Evolutionary conservation across 805 yeast genomes (phyloP).

Genomic region (Candida qinlingensis): DNA sequence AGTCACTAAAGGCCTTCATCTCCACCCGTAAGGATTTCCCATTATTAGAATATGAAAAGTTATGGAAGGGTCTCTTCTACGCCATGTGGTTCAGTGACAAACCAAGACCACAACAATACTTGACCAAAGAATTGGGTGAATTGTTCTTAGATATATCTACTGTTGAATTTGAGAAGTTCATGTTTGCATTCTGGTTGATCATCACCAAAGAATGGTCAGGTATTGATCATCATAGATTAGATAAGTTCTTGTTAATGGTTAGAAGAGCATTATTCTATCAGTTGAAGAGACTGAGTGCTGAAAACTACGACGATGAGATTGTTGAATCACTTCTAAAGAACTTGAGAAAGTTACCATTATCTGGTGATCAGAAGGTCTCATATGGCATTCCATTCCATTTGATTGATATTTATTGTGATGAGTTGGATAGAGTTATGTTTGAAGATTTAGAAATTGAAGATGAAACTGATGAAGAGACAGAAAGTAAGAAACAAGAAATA

Average conservation of each 20-base stretch:
- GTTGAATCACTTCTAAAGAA: conserved; percentile 42
- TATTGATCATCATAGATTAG: conserved; percentile 79
- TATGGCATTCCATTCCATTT: conserved; percentile 80
- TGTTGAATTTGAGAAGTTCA: conserved; percentile 44
- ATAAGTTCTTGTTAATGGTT: conserved; percentile 76
- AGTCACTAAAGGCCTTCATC: conserved; percentile 55
- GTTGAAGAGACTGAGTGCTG: conserved; percentile 47
- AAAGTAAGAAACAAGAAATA: conserved; percentile 28
- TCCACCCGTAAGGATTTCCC: conserved; percentile 31
- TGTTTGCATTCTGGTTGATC: conserved; percentile 76
- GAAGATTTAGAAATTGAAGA: conserved; percentile 43
- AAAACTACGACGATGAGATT: conserved; percentile 49
- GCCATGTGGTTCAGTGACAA: conserved; percentile 97
- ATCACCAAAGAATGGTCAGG: conserved; percentile 77
- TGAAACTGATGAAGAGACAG: conserved; percentile 30
- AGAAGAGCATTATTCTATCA: conserved; percentile 70
- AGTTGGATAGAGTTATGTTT: conserved; percentile 63
- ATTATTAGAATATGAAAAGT: conserved; percentile 53
- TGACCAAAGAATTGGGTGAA: conserved; percentile 68
- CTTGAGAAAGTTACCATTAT: conserved; percentile 41
- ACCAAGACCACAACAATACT: conserved; percentile 83
- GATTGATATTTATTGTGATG: conserved; percentile 80
- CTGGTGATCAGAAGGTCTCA: conserved; percentile 57
- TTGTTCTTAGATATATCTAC: conserved; percentile 41
- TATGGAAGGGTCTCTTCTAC: conserved; percentile 95